These are phyloP conservation scores for Powellomyces hirtus DNA, from an alignment of 192 early-diverging fungal genomes.

Conservation along the genomic window DNA sequence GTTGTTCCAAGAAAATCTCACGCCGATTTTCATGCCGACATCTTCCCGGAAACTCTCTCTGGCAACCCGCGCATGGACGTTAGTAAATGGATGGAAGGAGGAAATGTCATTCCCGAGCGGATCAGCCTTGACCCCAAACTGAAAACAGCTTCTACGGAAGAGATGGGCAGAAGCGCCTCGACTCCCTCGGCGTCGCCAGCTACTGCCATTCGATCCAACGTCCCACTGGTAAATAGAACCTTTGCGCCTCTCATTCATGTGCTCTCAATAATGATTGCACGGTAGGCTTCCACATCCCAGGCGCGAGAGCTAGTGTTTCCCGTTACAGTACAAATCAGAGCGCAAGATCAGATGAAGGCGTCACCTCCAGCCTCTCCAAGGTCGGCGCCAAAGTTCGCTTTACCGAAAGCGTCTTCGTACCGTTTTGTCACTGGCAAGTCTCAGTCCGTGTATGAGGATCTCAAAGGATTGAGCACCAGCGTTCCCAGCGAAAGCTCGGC, in stretches of 20 bases:
- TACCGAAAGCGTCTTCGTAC: slow-evolving; percentile 44
- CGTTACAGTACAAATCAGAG: neutral
- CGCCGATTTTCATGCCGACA: slow-evolving; percentile 78
- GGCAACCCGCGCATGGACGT: slow-evolving; percentile 47
- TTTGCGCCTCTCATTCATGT: too few relatives aligned
- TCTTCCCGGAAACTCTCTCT: slow-evolving; percentile 76
- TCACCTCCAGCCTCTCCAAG: slow-evolving; percentile 11
- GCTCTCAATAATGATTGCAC: too few relatives aligned
- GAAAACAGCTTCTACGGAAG: too few relatives aligned
- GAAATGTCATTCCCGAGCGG: slow-evolving; percentile 1
- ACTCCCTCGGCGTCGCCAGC: too few relatives aligned
- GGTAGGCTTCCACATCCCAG: too few relatives aligned
- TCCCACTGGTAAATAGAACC: too few relatives aligned
- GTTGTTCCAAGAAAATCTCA: slow-evolving; percentile 73
- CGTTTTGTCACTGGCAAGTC: slow-evolving; percentile 41
- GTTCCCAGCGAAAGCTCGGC: slow-evolving; percentile 53
- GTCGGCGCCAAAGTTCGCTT: slow-evolving; percentile 19
- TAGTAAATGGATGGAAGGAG: slow-evolving; percentile 58
- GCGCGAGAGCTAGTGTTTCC: too few relatives aligned
- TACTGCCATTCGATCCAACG: too few relatives aligned
- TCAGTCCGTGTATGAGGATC: slow-evolving; percentile 57
- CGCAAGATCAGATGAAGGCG: too few relatives aligned
- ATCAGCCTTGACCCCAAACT: slow-evolving; percentile 13
- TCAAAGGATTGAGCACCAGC: slow-evolving; percentile 53
- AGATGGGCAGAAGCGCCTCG: too few relatives aligned